Evolutionary conservation across 495 filamentous ascomycete genomes (phyloP), one percentile per base, ranked within the genome.

Genomic region (Lophiostoma macrostomum): DNA sequence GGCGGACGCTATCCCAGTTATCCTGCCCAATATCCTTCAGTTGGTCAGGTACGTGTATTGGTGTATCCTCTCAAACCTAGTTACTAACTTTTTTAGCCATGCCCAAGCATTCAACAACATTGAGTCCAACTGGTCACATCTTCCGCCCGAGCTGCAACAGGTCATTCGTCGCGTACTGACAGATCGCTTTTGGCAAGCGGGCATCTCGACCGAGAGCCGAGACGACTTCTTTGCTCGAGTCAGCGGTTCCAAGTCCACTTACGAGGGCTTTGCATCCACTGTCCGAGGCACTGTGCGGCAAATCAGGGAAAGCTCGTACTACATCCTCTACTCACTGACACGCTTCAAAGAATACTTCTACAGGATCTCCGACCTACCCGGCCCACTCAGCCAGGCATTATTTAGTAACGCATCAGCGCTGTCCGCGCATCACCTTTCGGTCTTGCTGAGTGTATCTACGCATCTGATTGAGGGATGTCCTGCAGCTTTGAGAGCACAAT

Each of bases 151-250:
- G 32, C 85, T 91, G 78, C 83, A 78, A 50, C 72, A 75, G 10
- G 81, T 96, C 13, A 84, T 96, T 24, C 80, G 80, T 27, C 82
- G 87, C 5, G 88, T 96, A 38, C 72, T 99, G 14, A 95, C 90
- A 1, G 93, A 99, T 71, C 85, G 93, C 20, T 97, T 99, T 64
- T 99, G 93, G 93, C 93, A 99, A 77, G 87, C 91, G 13, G 93
- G 93, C 13, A 99, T 99, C 32, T 96, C 93, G 0, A 86, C 79
- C 56, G 93, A 95, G 22, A 96, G 86, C 59, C 86, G 90, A 60
- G 93, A 97, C 44, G 90, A 96, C 28, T 99, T 99, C 64, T 97
- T 96, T 69, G 88, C 93, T 34, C 80, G 85, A 34, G 90, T 99
- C 25, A 83, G 85, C 8, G 83, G 85, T 20, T 96, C 95, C 29